Base-by-base conservation (phyloP, 495 filamentous ascomycete species). In the Hypoxylon lienhwacheense region DNA sequence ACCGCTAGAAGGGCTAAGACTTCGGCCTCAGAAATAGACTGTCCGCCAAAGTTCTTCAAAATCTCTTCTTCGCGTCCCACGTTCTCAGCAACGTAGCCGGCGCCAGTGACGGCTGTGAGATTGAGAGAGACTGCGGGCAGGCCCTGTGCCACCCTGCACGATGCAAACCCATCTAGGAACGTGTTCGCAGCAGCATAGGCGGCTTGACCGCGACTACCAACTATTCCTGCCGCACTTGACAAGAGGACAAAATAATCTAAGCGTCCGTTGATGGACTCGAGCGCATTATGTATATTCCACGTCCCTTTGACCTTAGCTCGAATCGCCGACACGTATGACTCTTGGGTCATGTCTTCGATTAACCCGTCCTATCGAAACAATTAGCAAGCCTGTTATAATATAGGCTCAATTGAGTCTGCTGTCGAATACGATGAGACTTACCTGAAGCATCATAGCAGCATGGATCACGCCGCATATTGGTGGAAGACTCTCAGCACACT, bases 181-280 rank as follows among this genome's bases (percentile, higher is more conserved):
- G 75, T 73, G 58, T 84, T 85, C n/a, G 77, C 81, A 2, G 79
- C 78, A 6, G 76, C 71, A 55, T 87, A 87, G 7, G 74, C 76
- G n/a, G 76, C 69, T 66, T 87, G 84, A 0, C 78, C 77, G 15
- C 67, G 52, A 26, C 69, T 77, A 3, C 84, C 84, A 15, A 81
- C 61, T 3, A 80, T 62, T 5, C 67, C 67, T 1, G 57, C 53
- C 0, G 66, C 17, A 11, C 70, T 33, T 63, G 75, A 35, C 73
- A 85, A 66, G 35, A 75, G 68, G 34, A 85, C 62, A 59, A 87
- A 86, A 69, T 86, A 87, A 53, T 85, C 83, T 1, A 86, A 67
- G 1, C 53, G 59, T 33, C 37, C 48, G 15, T 53, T 53, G 3
- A 37, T 33, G 15, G 59, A 53, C 2, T 64, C 42, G 15, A 72